Evolutionary conservation across 805 yeast genomes (phyloP), one percentile per base, ranked within the genome.

Genomic region (Teunomyces barrocoloradensis): DNA sequence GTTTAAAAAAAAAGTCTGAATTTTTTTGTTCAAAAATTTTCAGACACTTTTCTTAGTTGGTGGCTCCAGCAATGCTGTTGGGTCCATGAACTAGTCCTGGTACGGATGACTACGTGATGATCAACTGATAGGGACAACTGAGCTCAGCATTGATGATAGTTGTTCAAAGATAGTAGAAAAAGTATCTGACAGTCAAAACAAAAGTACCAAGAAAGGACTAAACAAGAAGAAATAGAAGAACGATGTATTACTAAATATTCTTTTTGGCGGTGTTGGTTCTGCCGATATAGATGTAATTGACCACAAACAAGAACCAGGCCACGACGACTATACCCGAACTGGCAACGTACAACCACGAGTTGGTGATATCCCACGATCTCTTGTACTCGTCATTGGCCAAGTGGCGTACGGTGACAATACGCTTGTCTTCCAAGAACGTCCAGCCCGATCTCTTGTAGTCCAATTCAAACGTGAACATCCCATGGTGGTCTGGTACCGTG

Each of bases 371-470:
- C 92, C 94, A 94, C 38, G 95, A 85, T 68, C 98, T 81, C 51
- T 85, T 84, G 73, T 83, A 94, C 72, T 95, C 99, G 64, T 94
- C 96, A 65, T 91, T 92, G 50, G 98, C 97, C 59, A 88, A 78
- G 66, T 94, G 98, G 66, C 98, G 83, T 41, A 94, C 84, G 2
- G 98, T 83, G 45, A 89, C 89, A 15, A 86, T 82, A 46, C 77
- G 77, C 51, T 79, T 76, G 57, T 85, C 88, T 23, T 74, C 74
- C 45, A 92, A 63, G 65, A 75, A 90, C 20, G 87, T 75, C 57
- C 77, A 75, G 5, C 98, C 98, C 11, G 80, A 73, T 61, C 96
- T 82, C 64, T 79, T 79, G 73, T 91, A 91, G 58, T 87, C 85
- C 40, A 87, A 75, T 51, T 77, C 77, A 64, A 88, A 90, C 2